Evolutionary conservation across 139 green algal genomes (phyloP).

Genomic region (Auxenochlorella pyrenoidosa): DNA sequence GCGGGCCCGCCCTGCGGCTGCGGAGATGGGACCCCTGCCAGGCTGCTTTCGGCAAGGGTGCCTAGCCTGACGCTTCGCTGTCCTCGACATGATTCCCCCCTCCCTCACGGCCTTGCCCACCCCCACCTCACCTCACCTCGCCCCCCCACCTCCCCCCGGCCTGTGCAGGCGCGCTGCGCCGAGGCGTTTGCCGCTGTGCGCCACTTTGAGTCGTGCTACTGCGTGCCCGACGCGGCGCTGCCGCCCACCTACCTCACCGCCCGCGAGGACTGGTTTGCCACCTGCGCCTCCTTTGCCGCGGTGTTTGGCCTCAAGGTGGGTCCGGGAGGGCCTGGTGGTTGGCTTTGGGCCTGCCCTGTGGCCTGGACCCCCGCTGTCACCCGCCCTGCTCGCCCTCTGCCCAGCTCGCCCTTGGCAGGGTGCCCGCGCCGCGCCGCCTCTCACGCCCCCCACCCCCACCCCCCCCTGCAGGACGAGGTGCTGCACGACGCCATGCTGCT

Average conservation of each 20-base stretch:
- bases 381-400: no score
- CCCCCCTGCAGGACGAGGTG: slow-evolving; percentile 55
- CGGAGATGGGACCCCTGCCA: no score
- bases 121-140: not conserved
- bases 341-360: no score
- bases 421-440: no score
- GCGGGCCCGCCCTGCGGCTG: no score
- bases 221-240: slow-evolving; percentile 7
- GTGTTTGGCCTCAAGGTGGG: slow-evolving; percentile 42
- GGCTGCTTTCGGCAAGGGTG: no score
- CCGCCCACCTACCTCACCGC: slow-evolving; percentile 22
- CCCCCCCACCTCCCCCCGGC: not conserved
- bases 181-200: slow-evolving; percentile 81
- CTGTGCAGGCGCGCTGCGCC: slow-evolving; percentile 56
- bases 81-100: no score
- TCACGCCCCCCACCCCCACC: not conserved
- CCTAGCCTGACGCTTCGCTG: no score
- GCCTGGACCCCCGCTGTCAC: no score
- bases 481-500: slow-evolving; percentile 70
- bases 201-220: slow-evolving; percentile 62
- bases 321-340: no score
- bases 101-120: no score
- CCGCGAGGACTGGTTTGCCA: slow-evolving; percentile 32
- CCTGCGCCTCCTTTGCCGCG: slow-evolving; percentile 28
- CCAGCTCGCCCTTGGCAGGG: no score